Evolutionary conservation across 2,329 filamentous ascomycete species (phyloP).

Genomic region (Aciculosporium take): DNA sequence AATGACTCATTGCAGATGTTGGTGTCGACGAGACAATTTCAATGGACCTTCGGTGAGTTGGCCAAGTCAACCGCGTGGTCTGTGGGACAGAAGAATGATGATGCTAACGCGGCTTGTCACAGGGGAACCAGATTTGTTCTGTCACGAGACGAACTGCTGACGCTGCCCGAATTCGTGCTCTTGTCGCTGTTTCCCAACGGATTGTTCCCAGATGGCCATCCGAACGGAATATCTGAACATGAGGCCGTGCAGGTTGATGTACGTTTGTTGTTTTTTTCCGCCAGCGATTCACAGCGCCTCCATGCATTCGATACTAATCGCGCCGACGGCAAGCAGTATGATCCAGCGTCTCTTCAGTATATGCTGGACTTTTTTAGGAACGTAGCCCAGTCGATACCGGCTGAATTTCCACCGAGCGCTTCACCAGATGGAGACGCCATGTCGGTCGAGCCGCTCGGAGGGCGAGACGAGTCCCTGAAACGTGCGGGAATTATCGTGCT

Average conservation of each 20-base stretch:
- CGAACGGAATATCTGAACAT: constrained; percentile 82
- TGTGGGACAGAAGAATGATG: not conserved
- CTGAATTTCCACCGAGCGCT: constrained; percentile 51
- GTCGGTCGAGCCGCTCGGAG: constrained; percentile 57
- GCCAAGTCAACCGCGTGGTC: not conserved
- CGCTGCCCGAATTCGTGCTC: constrained; percentile 90
- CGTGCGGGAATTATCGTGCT: constrained; percentile 96
- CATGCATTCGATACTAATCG: not conserved
- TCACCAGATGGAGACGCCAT: constrained; percentile 48
- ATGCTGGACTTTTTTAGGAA: constrained; percentile 98
- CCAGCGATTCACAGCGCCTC: not conserved
- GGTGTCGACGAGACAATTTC: constrained; percentile 88
- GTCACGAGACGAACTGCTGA: constrained; percentile 87
- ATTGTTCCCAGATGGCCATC: constrained; percentile 90
- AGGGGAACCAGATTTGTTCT: constrained; percentile 90
- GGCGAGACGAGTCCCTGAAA: constrained; percentile 63
- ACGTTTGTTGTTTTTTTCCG: too few relatives aligned
- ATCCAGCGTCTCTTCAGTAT: constrained; percentile 89
- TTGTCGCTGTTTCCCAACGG: constrained; percentile 97
- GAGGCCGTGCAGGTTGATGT: constrained; percentile 97
- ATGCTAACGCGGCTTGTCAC: constrained; percentile 19
- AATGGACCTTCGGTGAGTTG: constrained; percentile 79
- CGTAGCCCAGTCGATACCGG: constrained; percentile 90
- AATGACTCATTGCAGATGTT: constrained; percentile 40
- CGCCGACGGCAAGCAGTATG: constrained; percentile 50